Percentiles rank a stretch among this genome's conserved stretches.
Evolutionary conservation across 129 eudicot genomes (phyloP).

Genomic region (Apium graveolens): DNA sequence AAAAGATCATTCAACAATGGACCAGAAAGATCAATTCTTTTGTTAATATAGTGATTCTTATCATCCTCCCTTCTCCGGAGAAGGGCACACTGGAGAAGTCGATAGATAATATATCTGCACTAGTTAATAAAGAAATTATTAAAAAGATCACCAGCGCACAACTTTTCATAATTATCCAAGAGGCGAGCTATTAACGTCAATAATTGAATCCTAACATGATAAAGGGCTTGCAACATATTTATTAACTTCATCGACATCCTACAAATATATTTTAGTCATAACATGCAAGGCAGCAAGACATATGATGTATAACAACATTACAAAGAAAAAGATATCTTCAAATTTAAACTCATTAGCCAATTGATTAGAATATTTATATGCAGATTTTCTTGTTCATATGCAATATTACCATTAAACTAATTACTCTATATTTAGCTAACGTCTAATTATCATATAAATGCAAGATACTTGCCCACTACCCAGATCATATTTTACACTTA

Average conservation of each 20-base stretch:
- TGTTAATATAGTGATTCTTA: too few relatives aligned
- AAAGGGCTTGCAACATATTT: neutral
- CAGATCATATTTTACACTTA: neutral
- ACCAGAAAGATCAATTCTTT: slow-evolving; percentile 59
- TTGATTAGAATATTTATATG: neutral
- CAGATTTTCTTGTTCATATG: too few relatives aligned
- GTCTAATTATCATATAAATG: too few relatives aligned
- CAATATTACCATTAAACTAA: too few relatives aligned
- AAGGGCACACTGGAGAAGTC: too few relatives aligned
- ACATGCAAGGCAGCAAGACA: neutral
- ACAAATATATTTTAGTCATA: too few relatives aligned
- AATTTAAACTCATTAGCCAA: neutral
- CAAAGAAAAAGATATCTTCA: neutral
- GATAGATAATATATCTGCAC: too few relatives aligned
- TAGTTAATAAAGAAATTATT: too few relatives aligned
- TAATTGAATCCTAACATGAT: neutral
- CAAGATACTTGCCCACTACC: too few relatives aligned
- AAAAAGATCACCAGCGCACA: too few relatives aligned
- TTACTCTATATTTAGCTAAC: too few relatives aligned
- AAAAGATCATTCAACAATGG: slow-evolving; percentile 61
- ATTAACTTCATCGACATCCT: neutral
- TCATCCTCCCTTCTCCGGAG: too few relatives aligned
- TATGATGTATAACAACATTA: neutral
- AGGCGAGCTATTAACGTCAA: neutral
- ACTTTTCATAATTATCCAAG: neutral